These are phyloP conservation scores for Cymbomonas tetramitiformis DNA, from an alignment of 139 green algal genomes.

Conservation along the genomic window DNA sequence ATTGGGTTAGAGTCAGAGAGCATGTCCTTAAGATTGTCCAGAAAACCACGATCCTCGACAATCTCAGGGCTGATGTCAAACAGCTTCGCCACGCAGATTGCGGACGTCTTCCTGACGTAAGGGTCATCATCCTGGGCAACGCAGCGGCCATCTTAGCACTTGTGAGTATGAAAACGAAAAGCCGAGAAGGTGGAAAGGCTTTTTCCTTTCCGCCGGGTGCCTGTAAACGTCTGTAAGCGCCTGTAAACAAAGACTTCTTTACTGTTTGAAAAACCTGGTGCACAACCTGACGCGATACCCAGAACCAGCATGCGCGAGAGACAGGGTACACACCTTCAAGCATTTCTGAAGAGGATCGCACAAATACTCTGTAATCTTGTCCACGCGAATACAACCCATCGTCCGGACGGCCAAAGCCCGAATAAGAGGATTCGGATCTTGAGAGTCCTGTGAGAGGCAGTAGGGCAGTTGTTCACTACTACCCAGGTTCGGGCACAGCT, in stretches of 20 bases:
- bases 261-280: too few species aligned
- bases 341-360: conserved; percentile 85
- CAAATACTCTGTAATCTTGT: conserved; percentile 98
- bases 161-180: too few species aligned
- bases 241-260: too few species aligned
- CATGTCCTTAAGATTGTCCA: conserved; percentile 83
- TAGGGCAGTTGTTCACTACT: too few species aligned
- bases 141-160: too few species aligned
- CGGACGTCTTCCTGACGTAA: conserved; percentile 96
- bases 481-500: too few species aligned
- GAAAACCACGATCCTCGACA: conserved; percentile 88
- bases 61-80: conserved; percentile 90
- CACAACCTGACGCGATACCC: too few species aligned
- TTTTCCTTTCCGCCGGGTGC: too few species aligned
- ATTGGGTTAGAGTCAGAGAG: conserved; percentile 89
- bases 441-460: conserved; percentile 62
- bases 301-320: too few species aligned
- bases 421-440: conserved; percentile 94
- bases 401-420: conserved; percentile 88
- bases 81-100: conserved; percentile 94
- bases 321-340: too few species aligned
- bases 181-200: too few species aligned
- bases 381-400: conserved; percentile 98
- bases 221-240: too few species aligned
- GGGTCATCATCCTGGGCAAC: conserved; percentile 95